Percentiles rank a stretch among this genome's conserved stretches.
phyloP scores from a whole-genome alignment of 1,139 yeast genomes.

The Sugiyamaella sp. region DNA sequence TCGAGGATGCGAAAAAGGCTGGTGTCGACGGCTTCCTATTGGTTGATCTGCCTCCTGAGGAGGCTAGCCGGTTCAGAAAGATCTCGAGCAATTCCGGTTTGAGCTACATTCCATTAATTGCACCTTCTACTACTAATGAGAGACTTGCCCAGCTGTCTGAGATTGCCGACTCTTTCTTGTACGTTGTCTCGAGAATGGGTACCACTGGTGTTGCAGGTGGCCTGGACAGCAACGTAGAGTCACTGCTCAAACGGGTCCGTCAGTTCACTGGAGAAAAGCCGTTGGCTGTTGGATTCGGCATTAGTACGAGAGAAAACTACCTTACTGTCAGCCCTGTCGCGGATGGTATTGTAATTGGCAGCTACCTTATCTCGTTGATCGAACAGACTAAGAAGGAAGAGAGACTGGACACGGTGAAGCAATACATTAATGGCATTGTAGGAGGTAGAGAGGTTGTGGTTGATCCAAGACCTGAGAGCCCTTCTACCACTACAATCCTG shows the following conservation, averaged over 20 bases:
- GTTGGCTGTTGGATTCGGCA: slow-evolving; percentile 96
- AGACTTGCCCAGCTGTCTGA: slow-evolving; percentile 75
- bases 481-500: neutral
- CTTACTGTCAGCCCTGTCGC: slow-evolving; percentile 75
- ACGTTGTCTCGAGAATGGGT: slow-evolving; percentile 90
- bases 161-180: slow-evolving; percentile 92
- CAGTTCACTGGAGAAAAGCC: slow-evolving; percentile 73
- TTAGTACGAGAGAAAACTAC: slow-evolving; percentile 90
- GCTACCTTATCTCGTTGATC: slow-evolving; percentile 72
- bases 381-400: slow-evolving; percentile 63
- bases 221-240: slow-evolving; percentile 66
- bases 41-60: slow-evolving; percentile 98
- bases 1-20: slow-evolving; percentile 73
- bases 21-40: slow-evolving; percentile 96
- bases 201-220: slow-evolving; percentile 85
- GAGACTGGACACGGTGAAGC: slow-evolving; percentile 61
- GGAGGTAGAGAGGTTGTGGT: slow-evolving; percentile 54
- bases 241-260: slow-evolving; percentile 74
- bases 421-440: slow-evolving; percentile 69
- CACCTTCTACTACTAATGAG: slow-evolving; percentile 94
- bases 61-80: slow-evolving; percentile 83
- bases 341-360: slow-evolving; percentile 94
- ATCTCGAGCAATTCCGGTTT: slow-evolving; percentile 68
- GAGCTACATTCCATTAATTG: slow-evolving; percentile 89
- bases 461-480: slow-evolving; percentile 18